Conservation (phyloP, 2,329 filamentous ascomycete genomes). For the Pseudogymnoascus sp. region DNA sequence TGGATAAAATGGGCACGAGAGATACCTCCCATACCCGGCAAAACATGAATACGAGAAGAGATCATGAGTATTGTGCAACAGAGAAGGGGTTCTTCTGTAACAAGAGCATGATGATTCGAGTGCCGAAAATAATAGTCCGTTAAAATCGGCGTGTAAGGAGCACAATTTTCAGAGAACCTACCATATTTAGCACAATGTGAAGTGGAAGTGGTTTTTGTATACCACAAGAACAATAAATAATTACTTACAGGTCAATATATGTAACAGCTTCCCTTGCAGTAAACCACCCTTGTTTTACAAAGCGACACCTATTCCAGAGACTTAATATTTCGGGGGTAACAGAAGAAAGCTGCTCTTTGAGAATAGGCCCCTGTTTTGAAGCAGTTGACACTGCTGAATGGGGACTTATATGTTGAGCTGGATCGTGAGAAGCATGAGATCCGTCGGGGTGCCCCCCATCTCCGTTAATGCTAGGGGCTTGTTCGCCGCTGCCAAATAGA, state of each 20-base stretch:
- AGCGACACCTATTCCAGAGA: conserved; percentile 43
- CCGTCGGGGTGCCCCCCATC: conserved; percentile 22
- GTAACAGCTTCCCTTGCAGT: conserved; percentile 46
- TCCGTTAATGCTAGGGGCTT: conserved; percentile 29
- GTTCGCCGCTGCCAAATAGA: conserved; percentile 27
- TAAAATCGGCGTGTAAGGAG: conserved; percentile 43
- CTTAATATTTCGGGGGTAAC: conserved; percentile 30
- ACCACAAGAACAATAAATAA: not conserved
- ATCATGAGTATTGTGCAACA: conserved; percentile 48
- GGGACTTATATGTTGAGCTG: conserved; percentile 32
- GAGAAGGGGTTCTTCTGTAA: conserved; percentile 44
- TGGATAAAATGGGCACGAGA: conserved; percentile 47
- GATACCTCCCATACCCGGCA: conserved; percentile 36
- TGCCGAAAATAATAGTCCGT: conserved; percentile 44
- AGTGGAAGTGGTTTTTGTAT: not conserved
- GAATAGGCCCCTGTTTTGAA: not conserved
- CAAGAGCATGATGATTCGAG: conserved; percentile 39
- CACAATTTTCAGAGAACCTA: conserved; percentile 44
- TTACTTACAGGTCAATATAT: conserved; percentile 41
- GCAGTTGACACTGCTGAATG: conserved; percentile 14
- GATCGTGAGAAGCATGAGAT: conserved; percentile 29
- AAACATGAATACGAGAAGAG: conserved; percentile 43
- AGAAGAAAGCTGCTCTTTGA: not conserved
- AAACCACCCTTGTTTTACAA: conserved; percentile 50
- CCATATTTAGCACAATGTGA: not conserved